A percentile compares a stretch with the other conserved stretches of the same genome.
Conservation (phyloP, 257 asterid species). For the Gardenia jasminoides region DNA sequence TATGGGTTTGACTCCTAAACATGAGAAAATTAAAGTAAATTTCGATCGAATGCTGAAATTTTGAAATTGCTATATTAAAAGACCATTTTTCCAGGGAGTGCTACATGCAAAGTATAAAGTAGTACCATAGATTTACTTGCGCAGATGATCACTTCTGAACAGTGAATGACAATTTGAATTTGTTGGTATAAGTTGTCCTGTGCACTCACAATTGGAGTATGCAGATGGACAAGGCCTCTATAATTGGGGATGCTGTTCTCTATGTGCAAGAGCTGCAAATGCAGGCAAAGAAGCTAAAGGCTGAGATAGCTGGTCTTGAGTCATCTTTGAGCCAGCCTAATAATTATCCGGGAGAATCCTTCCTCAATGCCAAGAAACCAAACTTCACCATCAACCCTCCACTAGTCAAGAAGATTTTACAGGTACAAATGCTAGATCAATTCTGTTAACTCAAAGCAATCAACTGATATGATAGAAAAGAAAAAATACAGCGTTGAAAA, state of each 20-base stretch:
- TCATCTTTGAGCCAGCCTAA: conserved; percentile 22
- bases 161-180: neutral
- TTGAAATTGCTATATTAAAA: neutral
- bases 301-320: conserved; percentile 54
- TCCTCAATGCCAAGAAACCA: conserved; percentile 21
- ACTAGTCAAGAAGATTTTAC: conserved; percentile 45
- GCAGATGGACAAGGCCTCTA: conserved; percentile 93
- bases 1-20: neutral
- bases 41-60: neutral
- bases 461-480: neutral
- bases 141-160: neutral
- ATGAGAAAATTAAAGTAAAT: neutral
- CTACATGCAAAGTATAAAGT: neutral
- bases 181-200: too few relatives aligned
- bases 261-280: conserved; percentile 67
- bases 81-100: neutral
- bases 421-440: conserved; percentile 31
- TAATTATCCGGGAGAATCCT: conserved; percentile 19
- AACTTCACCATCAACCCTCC: conserved; percentile 25
- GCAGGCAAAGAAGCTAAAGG: conserved; percentile 52
- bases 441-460: neutral
- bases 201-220: neutral
- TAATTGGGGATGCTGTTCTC: conserved; percentile 66
- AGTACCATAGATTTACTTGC: neutral
- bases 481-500: too few relatives aligned